Conservation (phyloP, 805 yeast species). For the Candida xyloterini region DNA sequence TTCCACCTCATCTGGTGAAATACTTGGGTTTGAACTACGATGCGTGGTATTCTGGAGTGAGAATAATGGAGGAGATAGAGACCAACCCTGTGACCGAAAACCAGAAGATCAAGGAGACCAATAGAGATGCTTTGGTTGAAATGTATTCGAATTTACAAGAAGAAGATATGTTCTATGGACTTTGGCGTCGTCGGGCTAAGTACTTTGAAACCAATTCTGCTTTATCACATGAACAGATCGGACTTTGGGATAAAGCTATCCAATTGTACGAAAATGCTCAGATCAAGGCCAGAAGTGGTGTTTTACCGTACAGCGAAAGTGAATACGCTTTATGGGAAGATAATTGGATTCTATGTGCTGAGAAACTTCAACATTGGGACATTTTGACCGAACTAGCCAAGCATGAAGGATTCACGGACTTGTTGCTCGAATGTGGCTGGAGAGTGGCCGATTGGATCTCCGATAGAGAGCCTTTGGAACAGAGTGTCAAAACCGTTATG, state of each 20-base stretch:
- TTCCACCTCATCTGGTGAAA: constrained; percentile 93
- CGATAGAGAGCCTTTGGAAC: constrained; percentile 91
- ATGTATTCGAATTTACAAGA: constrained; percentile 85
- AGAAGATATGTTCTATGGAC: constrained; percentile 95
- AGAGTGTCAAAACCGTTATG: constrained; percentile 92
- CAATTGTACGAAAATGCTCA: constrained; percentile 95
- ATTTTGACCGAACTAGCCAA: constrained; percentile 92
- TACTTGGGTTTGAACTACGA: constrained; percentile 83
- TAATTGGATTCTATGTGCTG: constrained; percentile 97
- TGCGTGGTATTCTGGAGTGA: constrained; percentile 88
- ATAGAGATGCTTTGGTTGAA: constrained; percentile 87
- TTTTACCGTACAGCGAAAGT: constrained; percentile 89
- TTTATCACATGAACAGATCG: constrained; percentile 89
- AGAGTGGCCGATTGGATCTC: constrained; percentile 98
- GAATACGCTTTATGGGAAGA: constrained; percentile 98
- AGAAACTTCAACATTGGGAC: constrained; percentile 97
- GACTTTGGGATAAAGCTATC: constrained; percentile 91
- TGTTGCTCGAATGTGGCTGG: constrained; percentile 98
- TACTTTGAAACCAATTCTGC: constrained; percentile 92
- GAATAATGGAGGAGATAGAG: constrained; percentile 73
- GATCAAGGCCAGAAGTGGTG: constrained; percentile 93
- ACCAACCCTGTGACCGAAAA: constrained; percentile 47
- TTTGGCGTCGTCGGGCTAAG: constrained; percentile 96
- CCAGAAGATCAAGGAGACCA: constrained; percentile 74
- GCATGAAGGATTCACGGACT: constrained; percentile 96